Percentiles rank a stretch among this genome's conserved stretches.
These are phyloP conservation scores for Rhodamnia argentea DNA, from an alignment of 345 rosid genomes.

Conservation along the genomic window DNA sequence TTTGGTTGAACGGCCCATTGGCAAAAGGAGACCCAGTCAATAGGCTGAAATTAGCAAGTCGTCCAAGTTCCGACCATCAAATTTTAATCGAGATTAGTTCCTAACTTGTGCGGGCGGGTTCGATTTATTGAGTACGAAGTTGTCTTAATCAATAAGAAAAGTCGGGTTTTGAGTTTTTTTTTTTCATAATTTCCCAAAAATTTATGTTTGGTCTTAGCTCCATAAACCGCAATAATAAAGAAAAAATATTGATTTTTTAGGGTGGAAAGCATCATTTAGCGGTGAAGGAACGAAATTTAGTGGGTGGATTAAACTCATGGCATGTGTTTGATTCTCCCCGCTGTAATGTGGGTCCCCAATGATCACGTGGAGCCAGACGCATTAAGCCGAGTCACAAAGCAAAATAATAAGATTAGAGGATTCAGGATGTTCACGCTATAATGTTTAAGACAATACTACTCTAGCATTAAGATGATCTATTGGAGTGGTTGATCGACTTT, in stretches of 20 bases:
- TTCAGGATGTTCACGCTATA: not conserved
- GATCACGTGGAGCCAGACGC: not conserved
- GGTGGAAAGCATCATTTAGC: too few relatives aligned
- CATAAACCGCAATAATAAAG: not conserved
- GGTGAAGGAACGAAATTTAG: too few relatives aligned
- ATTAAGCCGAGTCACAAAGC: not conserved
- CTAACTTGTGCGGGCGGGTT: not conserved
- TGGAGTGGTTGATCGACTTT: not conserved
- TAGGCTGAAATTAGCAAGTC: not conserved
- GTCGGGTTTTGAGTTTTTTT: fast-evolving
- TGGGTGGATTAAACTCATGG: not conserved
- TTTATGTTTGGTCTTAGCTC: not conserved
- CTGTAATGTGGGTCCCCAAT: not conserved
- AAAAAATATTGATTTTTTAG: not conserved
- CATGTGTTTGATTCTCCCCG: not conserved
- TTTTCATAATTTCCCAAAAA: not conserved
- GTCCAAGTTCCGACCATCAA: not conserved
- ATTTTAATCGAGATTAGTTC: not conserved
- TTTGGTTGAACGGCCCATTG: not conserved
- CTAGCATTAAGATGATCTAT: too few relatives aligned
- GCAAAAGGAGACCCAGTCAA: not conserved
- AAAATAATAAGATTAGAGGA: too few relatives aligned
- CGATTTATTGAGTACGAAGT: not conserved
- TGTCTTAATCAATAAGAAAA: not conserved
- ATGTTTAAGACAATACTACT: too few relatives aligned